Evolutionary conservation across 768 basidiomycete species (phyloP), one percentile per base, ranked within the genome.

Genomic region (Melanogaster broomeanus): DNA sequence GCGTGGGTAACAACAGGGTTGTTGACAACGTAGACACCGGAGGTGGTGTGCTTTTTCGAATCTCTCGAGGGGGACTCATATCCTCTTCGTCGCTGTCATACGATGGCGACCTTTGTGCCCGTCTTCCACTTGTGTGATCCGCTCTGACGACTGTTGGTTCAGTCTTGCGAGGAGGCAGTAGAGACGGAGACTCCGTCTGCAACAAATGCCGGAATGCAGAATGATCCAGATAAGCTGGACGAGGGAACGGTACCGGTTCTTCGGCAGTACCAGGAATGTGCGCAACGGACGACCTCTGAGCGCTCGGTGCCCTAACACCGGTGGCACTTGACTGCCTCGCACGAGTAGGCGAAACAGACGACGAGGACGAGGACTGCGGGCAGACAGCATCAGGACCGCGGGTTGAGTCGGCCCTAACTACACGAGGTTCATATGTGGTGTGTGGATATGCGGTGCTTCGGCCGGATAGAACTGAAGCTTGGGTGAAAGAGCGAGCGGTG

Each of bases 221-320:
- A 66, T 88, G 77, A 38, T 89, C 87, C 48, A 93, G 77, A 67
- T 93, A 93, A 1, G 82, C 70, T 1, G 90, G 90, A 18, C 84
- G 81, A 42, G 81, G 72, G 67, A 86, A 92, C 31, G 72, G 63
- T 24, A 57, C 67, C 41, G 62, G 63, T 52, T 67, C 67, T 50
- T 53, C 61, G 62, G 54, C 67, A 56, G 55, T 65, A 55, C 52
- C 44, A 52, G 61, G 64, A 56, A 64, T 57, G 54, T 72, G 72
- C 7, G 57, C 43, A 22, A 66, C 60, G 39, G 67, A 59, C 11
- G 70, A 50, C 34, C 61, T 56, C 38, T 61, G 63, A 11, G 53
- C 44, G 30, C 55, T 67, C 28, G 45, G 62, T 22, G 61, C 51
- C 48, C 58, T 61, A 25, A 55, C 49, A 41, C 72, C 64, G 31